phyloP scores from a whole-genome alignment of 2,329 filamentous ascomycete species.

The Nemania sp. region DNA sequence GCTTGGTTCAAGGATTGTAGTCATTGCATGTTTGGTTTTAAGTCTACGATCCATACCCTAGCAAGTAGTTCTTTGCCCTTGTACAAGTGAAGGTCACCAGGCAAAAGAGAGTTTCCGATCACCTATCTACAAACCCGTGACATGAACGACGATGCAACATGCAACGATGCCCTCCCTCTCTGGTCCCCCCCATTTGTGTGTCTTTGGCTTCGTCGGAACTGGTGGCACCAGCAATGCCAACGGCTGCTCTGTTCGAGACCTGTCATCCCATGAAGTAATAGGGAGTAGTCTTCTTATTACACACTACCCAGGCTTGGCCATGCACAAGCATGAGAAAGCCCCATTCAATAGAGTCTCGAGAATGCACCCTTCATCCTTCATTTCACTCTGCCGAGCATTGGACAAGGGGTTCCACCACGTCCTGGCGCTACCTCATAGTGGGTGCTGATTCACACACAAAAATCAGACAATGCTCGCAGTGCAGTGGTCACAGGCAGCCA shows the following conservation, averaged over 20 bases:
- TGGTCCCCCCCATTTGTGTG: neutral
- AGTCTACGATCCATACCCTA: constrained; percentile 25
- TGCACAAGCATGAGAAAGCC: constrained; percentile 7
- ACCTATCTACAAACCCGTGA: constrained; percentile 8
- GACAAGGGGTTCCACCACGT: constrained; percentile 30
- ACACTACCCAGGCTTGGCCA: neutral
- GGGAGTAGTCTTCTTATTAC: constrained; percentile 19
- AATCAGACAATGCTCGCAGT: constrained; percentile 19
- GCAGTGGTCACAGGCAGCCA: constrained; percentile 6
- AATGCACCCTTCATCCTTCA: constrained; percentile 21
- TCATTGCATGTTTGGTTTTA: constrained; percentile 24
- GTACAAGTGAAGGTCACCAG: constrained; percentile 27
- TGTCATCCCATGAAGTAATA: neutral
- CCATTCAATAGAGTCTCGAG: constrained; percentile 2
- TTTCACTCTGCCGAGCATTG: constrained; percentile 13
- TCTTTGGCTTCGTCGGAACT: constrained; percentile 12
- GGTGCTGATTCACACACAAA: constrained; percentile 30
- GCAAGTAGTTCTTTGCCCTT: constrained; percentile 31
- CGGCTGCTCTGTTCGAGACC: neutral
- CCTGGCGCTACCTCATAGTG: constrained; percentile 26
- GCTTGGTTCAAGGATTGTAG: constrained; percentile 33
- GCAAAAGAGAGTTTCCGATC: constrained; percentile 13
- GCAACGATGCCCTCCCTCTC: constrained; percentile 6
- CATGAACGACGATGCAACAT: neutral
- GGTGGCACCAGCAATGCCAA: neutral